phyloP scores from a whole-genome alignment of 495 filamentous ascomycete genomes.

The Penicillium paradoxum region DNA sequence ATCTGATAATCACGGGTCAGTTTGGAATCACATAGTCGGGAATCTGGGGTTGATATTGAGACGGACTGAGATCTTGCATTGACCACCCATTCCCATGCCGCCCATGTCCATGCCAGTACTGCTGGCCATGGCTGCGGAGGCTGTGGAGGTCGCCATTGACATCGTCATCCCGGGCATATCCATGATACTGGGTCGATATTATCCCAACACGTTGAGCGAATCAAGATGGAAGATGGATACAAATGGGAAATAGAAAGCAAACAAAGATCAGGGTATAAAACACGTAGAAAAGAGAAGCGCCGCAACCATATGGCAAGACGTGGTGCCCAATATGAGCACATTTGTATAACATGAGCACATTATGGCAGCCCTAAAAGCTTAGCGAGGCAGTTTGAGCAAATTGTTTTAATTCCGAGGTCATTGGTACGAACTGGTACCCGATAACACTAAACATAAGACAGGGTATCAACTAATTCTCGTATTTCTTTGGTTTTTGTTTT shows the following conservation, averaged over 20 bases:
- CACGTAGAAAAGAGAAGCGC: too few species aligned
- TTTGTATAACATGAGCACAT: not conserved
- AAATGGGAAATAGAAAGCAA: not conserved
- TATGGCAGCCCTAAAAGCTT: not conserved
- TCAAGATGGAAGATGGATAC: not conserved
- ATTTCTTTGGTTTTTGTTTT: not conserved
- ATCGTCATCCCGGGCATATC: not conserved
- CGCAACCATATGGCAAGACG: not conserved
- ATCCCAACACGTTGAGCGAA: not conserved
- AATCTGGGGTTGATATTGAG: constrained; percentile 2
- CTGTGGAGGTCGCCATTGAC: not conserved
- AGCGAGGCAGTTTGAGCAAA: constrained; percentile 3
- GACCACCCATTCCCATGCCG: constrained; percentile 29
- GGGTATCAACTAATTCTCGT: constrained; percentile 18
- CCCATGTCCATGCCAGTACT: constrained; percentile 18
- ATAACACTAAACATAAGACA: constrained; percentile 1
- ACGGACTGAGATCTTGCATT: constrained; percentile 43
- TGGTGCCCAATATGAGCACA: not conserved
- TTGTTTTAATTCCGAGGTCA: not conserved
- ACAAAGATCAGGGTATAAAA: not conserved
- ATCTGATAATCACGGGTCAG: constrained; percentile 43
- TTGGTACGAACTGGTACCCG: not conserved
- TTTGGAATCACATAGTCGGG: not conserved
- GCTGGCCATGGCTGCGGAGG: constrained; percentile 7
- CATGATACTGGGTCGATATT: not conserved